These are phyloP conservation scores for Thielaviopsis musarum DNA, from an alignment of 2,329 filamentous ascomycete species.

Conservation along the genomic window DNA sequence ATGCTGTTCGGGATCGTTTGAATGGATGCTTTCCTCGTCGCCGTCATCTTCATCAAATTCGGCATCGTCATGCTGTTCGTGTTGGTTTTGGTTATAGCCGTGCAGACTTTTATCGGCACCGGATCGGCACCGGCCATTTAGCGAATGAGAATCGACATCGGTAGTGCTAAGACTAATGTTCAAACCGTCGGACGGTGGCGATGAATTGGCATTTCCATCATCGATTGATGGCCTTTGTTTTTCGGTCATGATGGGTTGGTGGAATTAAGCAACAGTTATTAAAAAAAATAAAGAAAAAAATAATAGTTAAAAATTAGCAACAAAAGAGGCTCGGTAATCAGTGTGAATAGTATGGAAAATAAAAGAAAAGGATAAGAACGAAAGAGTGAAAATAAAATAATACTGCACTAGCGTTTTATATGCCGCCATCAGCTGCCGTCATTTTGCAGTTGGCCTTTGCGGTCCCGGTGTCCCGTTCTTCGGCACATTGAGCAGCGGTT, in stretches of 20 bases:
- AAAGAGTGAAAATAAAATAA: not conserved
- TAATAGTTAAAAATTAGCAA: not conserved
- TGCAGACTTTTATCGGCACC: not conserved
- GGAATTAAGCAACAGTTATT: too few species aligned
- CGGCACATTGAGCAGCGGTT: not conserved
- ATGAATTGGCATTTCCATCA: not conserved
- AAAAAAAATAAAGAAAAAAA: too few species aligned
- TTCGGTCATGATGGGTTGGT: not conserved
- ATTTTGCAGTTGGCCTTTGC: not conserved
- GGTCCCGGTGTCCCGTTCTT: constrained; percentile 1
- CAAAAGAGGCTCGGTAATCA: too few species aligned
- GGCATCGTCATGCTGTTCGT: constrained; percentile 5
- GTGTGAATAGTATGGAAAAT: too few species aligned
- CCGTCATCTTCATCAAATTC: constrained; percentile 12
- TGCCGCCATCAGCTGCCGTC: not conserved
- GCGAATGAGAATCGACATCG: not conserved
- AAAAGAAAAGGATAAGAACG: too few species aligned
- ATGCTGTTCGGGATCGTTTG: constrained; percentile 12
- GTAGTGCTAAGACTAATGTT: not conserved
- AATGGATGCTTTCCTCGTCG: constrained; percentile 7
- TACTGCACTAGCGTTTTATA: not conserved
- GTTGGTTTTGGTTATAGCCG: not conserved
- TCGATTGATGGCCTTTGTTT: not conserved
- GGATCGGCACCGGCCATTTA: not conserved
- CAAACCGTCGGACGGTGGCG: too few species aligned